Conservation (phyloP, 164 flowering plant species). For the Magnolia kwangsiensis region DNA sequence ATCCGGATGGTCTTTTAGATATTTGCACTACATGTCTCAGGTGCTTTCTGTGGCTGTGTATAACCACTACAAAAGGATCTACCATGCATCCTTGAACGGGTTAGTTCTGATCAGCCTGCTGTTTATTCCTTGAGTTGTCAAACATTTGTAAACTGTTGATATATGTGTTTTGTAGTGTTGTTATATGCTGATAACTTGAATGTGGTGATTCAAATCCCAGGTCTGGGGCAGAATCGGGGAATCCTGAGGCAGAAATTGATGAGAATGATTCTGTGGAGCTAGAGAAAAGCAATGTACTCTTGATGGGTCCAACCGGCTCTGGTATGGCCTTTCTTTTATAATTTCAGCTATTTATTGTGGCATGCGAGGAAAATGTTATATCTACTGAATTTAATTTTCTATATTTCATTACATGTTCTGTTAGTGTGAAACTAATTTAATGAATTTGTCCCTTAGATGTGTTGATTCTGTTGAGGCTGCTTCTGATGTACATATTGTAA, state of each 20-base stretch:
- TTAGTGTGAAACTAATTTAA: conserved; percentile 8
- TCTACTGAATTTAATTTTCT: conserved; percentile 2
- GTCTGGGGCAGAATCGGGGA: conserved; percentile 58
- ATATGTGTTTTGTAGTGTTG: background rate
- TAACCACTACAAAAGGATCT: conserved; percentile 90
- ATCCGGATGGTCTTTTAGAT: background rate
- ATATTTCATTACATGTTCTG: background rate
- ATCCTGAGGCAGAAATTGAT: conserved; percentile 36
- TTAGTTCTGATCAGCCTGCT: conserved; percentile 28
- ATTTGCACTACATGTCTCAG: conserved; percentile 31
- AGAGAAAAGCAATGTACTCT: conserved; percentile 96
- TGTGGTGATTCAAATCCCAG: conserved; percentile 36
- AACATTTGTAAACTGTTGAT: background rate
- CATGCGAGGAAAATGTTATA: background rate
- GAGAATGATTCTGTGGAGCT: conserved; percentile 72
- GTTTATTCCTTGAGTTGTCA: background rate
- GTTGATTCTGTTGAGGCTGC: conserved; percentile 2
- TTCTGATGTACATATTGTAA: conserved; percentile 12
- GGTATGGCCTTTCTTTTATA: conserved; percentile 38
- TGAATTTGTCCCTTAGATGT: background rate
- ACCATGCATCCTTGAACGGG: conserved; percentile 67
- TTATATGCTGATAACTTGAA: conserved; percentile 11
- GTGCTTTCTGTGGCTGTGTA: conserved; percentile 96
- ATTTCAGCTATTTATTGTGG: conserved; percentile 4
- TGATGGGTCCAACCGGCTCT: conserved; percentile 99